These are phyloP conservation scores for Ambispora gerdemannii DNA, from an alignment of 192 early-diverging fungal species.

Conservation along the genomic window DNA sequence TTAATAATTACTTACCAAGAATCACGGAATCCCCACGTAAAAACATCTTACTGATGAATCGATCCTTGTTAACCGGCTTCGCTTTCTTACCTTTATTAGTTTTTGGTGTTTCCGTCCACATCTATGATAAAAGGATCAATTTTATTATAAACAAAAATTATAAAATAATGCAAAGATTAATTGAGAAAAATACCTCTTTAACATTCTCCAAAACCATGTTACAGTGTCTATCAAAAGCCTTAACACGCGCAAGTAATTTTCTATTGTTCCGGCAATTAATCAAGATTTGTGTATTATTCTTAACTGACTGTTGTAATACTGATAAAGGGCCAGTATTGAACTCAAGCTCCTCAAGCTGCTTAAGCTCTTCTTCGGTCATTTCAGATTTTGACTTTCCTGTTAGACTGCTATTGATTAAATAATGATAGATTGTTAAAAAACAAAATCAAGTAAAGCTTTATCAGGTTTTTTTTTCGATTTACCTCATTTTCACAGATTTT, in stretches of 20 bases:
- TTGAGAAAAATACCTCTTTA: conserved; percentile 67
- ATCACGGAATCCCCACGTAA: conserved; percentile 95
- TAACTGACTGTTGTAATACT: conserved; percentile 87
- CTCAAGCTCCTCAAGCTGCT: conserved; percentile 86
- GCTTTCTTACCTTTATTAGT: conserved; percentile 93
- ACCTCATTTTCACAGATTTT: not conserved
- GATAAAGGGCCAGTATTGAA: conserved; percentile 97
- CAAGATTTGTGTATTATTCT: conserved; percentile 94
- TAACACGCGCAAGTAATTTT: conserved; percentile 94
- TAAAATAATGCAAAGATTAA: not conserved
- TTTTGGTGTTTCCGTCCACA: conserved; percentile 96
- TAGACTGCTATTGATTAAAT: not conserved
- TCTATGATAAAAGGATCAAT: conserved; percentile 43
- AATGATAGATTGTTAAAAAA: not conserved
- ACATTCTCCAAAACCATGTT: conserved; percentile 99
- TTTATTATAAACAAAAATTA: not conserved
- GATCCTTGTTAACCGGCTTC: conserved; percentile 95
- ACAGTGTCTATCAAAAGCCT: conserved; percentile 99
- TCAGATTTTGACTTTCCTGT: conserved; percentile 50
- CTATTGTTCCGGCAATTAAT: conserved; percentile 97
- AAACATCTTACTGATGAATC: conserved; percentile 98
- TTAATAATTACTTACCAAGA: conserved; percentile 56
- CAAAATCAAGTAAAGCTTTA: not conserved
- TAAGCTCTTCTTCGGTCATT: conserved; percentile 90
- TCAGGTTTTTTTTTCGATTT: not conserved